Evolutionary conservation across 208 protist genomes (phyloP), one percentile per base, ranked within the genome.

Genomic region (Crithidia fasciculata): DNA sequence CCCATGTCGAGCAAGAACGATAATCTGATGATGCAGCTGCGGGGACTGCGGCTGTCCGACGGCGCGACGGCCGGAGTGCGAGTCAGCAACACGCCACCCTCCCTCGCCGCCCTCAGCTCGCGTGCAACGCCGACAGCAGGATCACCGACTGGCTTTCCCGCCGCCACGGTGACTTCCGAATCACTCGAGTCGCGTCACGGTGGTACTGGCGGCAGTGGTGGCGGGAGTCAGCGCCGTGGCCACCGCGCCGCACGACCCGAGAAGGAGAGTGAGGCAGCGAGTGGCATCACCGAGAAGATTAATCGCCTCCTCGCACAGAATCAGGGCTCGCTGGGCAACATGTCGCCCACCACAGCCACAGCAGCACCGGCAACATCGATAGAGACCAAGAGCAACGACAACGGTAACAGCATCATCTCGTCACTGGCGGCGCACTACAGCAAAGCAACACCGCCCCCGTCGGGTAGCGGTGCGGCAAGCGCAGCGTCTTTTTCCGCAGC

Each of bases 31-130:
- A 74, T 52, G 12, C 82, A 87, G 62, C 80, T 90, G 39, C 76
- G 78, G 7, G 69, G 75, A 36, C 76, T 90, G 52, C 73, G 76
- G 9, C 77, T 90, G 15, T 86, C 80, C 53, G 77, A 87, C 57
- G 85, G 85, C 57, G 68, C 60, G 9, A 68, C 69, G 19, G 82
- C 76, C 9, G 75, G 74, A 40, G 68, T 52, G 10, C 75, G 74
- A 13, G 13, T 85, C 4, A 55, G 78, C 47, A 64, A 41, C 40
- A 81, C 80, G 5, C 66, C 78, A 2, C 74, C 82, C 12, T 57
- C 60, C 36, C 67, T 75, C 15, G 60, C 72, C 2, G 50, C 47
- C 39, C 41, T 71, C 28, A 77, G 62, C 44, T 47, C 69, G 3
- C 44, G 54, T 39, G 50, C 69, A 12, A 56, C 57, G 16, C 59